phyloP scores from a whole-genome alignment of 176 grass and related monocot genomes.

The Secale cereale region DNA sequence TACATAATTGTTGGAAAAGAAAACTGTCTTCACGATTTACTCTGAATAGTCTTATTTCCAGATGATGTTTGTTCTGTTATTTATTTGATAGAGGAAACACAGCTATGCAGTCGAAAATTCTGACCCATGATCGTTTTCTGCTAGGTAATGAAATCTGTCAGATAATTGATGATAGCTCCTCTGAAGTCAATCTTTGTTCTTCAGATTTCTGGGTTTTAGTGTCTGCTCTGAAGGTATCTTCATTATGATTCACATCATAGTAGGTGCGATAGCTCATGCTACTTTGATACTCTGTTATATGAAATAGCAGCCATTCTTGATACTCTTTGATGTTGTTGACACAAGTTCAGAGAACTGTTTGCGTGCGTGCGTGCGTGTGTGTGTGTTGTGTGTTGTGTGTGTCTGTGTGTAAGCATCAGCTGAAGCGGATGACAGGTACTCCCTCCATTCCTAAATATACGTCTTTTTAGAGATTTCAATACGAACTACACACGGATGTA shows the following conservation, averaged over 20 bases:
- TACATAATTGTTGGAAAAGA: neutral
- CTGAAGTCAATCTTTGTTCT: slow-evolving; percentile 68
- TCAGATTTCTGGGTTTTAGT: slow-evolving; percentile 98
- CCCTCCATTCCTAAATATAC: no score
- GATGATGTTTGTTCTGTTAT: neutral
- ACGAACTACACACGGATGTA: no score
- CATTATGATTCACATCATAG: neutral
- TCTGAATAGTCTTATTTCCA: neutral
- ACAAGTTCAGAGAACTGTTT: neutral
- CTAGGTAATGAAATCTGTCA: slow-evolving; percentile 68
- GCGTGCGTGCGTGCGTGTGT: neutral
- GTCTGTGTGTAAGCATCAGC: neutral
- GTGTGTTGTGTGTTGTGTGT: neutral
- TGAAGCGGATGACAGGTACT: neutral
- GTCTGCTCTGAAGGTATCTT: slow-evolving; percentile 87
- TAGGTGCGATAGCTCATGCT: neutral
- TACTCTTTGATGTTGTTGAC: slow-evolving; percentile 3
- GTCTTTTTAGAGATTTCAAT: no score
- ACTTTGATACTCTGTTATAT: neutral
- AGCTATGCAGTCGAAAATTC: neutral
- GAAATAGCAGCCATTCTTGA: neutral
- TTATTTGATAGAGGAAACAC: neutral
- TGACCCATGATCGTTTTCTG: slow-evolving; percentile 22
- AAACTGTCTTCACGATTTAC: neutral
- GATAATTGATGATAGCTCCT: slow-evolving; percentile 75